Percentiles rank a stretch among this genome's conserved stretches.
Evolutionary conservation across 2,329 filamentous ascomycete species (phyloP).

Genomic region (Monosporascus sp.): DNA sequence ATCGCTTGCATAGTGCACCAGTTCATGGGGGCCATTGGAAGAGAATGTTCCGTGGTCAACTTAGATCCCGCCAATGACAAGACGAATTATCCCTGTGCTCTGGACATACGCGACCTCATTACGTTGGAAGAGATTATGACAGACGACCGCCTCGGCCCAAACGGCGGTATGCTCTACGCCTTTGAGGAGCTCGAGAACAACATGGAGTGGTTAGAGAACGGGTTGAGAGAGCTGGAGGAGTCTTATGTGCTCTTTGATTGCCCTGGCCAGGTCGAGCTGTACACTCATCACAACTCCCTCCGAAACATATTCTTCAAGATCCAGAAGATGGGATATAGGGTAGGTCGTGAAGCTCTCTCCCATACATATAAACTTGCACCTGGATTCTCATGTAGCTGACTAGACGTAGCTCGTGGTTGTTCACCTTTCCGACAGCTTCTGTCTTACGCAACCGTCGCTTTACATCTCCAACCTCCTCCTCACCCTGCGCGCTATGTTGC

Average conservation of each 20-base stretch:
- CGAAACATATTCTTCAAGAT: conserved; percentile 88
- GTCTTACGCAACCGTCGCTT: conserved; percentile 84
- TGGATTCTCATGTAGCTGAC: conserved; percentile 21
- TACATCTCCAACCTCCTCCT: conserved; percentile 94
- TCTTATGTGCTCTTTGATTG: conserved; percentile 96
- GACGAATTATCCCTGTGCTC: conserved; percentile 79
- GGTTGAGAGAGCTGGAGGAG: conserved; percentile 72
- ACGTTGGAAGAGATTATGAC: conserved; percentile 94
- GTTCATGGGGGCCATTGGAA: conserved; percentile 91
- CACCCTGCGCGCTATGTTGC: conserved; percentile 91
- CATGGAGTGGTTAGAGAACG: conserved; percentile 82
- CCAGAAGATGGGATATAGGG: conserved; percentile 87
- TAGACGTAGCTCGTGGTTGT: conserved; percentile 73
- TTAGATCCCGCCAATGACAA: conserved; percentile 95
- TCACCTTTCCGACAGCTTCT: conserved; percentile 91
- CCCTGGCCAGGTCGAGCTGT: conserved; percentile 93
- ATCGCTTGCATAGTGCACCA: conserved; percentile 65
- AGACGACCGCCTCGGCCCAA: conserved; percentile 83
- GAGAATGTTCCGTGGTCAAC: conserved; percentile 92
- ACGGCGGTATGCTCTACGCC: conserved; percentile 87
- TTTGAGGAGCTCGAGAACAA: conserved; percentile 94
- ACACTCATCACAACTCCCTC: conserved; percentile 88
- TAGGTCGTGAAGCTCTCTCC: conserved; percentile 38
- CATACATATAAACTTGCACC: too few relatives aligned
- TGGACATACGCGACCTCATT: conserved; percentile 85